Base-by-base conservation (phyloP, 2,329 filamentous ascomycete species). In the Lojkania enalia region DNA sequence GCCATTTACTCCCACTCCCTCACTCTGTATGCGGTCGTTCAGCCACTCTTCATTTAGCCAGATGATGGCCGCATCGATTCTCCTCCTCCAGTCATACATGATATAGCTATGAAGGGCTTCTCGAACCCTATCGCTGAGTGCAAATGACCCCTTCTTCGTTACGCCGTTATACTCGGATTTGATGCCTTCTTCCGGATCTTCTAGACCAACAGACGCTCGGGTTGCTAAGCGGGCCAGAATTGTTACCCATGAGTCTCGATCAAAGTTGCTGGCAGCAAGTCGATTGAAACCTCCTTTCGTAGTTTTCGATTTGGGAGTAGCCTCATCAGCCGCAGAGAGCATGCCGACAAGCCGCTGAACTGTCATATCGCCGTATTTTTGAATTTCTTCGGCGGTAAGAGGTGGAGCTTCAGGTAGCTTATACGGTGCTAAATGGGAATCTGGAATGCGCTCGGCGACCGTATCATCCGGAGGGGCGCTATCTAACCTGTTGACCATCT, bases 41-140 rank as follows among this genome's bases (percentile, higher is more conserved):
- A 96, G 97, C 92, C 94, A 99, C 71, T 99, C 94, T 69, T 99
- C 94, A 58, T 87, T 95, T 13, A 99, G 78, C 94, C 94, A 99
- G 5, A 86, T 85, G 39, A 97, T 90, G 1, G 90, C 92, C 16
- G 94, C 82, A 56, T 95, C 91, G 51, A 97, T 91, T 32, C 94
- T 85, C 51, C 81, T 85, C 42, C 92, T 84, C 72, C 96, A 99
- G 65, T 97, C 92, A 52, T 95, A 90, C 51, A 97, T 81, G 36
- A 97, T 81, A 66, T 95, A 96, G 42, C 82, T 79, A 70, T 90
- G 94, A 1, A 99, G 75, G 5, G 83, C 79, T 56, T 95, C 87
- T 40, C 94, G 83, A 54, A 97, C 90, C 4, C 79, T 79, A 60
- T 87, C 80, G 56, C 80, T 79, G 19, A 90, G 79, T 41, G 72